phyloP scores from a whole-genome alignment of 176 grass and related monocot species.

The Triticum monococcum region DNA sequence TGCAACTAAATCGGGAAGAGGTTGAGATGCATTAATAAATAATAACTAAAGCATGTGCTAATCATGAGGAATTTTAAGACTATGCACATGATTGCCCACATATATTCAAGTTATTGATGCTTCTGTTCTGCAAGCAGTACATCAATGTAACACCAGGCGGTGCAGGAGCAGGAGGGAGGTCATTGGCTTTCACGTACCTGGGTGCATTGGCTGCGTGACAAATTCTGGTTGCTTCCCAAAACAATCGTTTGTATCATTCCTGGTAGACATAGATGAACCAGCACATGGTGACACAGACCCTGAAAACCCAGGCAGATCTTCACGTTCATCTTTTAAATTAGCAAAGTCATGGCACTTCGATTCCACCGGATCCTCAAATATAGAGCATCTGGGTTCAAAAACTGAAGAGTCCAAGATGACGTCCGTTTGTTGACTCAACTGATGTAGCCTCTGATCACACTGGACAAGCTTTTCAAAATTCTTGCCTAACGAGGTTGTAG shows the following conservation, averaged over 20 bases:
- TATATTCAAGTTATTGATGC: background rate
- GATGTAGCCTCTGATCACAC: conserved; percentile 75
- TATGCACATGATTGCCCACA: background rate
- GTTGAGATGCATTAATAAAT: background rate
- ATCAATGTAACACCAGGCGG: background rate
- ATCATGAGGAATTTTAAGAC: background rate
- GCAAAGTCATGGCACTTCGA: conserved; percentile 51
- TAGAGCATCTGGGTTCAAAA: conserved; percentile 81
- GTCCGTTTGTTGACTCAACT: conserved; percentile 77
- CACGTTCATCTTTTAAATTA: conserved; percentile 59
- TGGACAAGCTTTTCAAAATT: conserved; percentile 98
- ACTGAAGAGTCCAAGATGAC: conserved; percentile 57
- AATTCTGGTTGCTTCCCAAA: conserved; percentile 54
- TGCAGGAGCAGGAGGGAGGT: conserved; percentile 3
- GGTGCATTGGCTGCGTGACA: conserved; percentile 40
- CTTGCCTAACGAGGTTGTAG: conserved; percentile 70
- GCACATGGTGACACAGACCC: conserved; percentile 60
- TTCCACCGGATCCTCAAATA: conserved; percentile 78
- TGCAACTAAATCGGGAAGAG: background rate
- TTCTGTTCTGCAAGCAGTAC: background rate
- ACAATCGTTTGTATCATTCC: conserved; percentile 57
- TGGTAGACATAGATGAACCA: conserved; percentile 65
- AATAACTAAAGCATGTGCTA: background rate
- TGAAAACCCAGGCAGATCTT: conserved; percentile 63
- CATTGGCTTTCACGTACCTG: conserved; percentile 53